Evolutionary conservation across 2,329 filamentous ascomycete species (phyloP), one percentile per base, ranked within the genome.

Genomic region (Phyllosticta capitalensis): DNA sequence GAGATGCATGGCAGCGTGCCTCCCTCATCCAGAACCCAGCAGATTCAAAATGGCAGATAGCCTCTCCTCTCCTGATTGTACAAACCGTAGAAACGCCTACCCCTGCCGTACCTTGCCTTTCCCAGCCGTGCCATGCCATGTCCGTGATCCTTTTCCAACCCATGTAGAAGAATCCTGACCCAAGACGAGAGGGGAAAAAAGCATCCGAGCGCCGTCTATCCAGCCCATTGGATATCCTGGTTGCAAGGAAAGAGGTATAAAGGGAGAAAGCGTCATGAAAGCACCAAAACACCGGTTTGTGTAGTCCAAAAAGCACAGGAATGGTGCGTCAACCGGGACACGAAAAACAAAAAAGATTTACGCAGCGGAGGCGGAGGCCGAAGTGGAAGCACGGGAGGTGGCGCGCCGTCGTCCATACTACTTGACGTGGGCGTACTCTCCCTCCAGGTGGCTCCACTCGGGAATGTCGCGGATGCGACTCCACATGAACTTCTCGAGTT

Each of bases 401-500:
- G 24, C 3, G 24, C 24, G 24, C 24, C 14, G 14, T 38, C 9
- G 9, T n/a, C 17, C 24, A 26, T 26, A 7, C 14, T 49, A 60
- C 22, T 60, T 60, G 10, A 56, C 58, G 49, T 60, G 54, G 9
- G 58, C 58, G 51, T 58, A 62, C 21, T 58, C 59, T 20, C 38
- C 62, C 60, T 74, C 71, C 14, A 75, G 62, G 59, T 74, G 72
- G 56, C 67, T 74, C 92, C 92, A 97, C 78, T 96, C 92, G 0
- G 92, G 92, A 56, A 96, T 89, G 65, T 88, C 88, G 70, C 89
- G 87, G 73, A 96, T 90, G 75, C 92, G 89, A 72, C 86, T 82
- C 90, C 90, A 96, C 92, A 97, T 95, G 70, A 86, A 95, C 74
- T 94, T 95, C 70, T 87, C 94, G 50, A 99, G 79, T 70, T 94